Conservation (phyloP, 129 eudicot genomes). For the Pulicaria dysenterica region DNA sequence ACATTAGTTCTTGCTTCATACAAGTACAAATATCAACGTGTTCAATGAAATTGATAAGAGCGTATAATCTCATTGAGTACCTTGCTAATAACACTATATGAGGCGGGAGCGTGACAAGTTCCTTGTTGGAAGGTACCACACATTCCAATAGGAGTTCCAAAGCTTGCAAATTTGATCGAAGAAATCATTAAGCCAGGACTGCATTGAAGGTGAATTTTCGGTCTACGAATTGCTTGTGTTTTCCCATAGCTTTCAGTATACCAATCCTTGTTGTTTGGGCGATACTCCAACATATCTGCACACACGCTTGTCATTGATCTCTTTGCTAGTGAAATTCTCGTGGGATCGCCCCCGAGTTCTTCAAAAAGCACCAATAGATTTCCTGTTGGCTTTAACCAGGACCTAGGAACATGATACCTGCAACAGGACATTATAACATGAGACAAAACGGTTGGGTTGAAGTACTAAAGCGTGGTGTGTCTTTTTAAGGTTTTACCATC, state of each 20-base stretch:
- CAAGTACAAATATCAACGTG: slow-evolving; percentile 1
- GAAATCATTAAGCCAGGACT: slow-evolving; percentile 68
- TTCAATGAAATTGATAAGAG: background rate
- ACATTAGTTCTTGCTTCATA: slow-evolving; percentile 17
- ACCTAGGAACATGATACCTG: slow-evolving; percentile 98
- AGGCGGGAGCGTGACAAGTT: slow-evolving; percentile 82
- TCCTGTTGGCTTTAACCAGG: slow-evolving; percentile 88
- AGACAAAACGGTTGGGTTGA: background rate
- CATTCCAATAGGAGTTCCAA: slow-evolving; percentile 90
- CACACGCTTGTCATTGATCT: slow-evolving; percentile 80
- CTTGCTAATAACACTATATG: slow-evolving; percentile 69
- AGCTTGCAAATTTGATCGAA: slow-evolving; percentile 92
- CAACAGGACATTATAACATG: background rate
- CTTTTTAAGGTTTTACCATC: slow-evolving; percentile 56
- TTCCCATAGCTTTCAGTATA: slow-evolving; percentile 61
- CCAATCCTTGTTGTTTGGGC: slow-evolving; percentile 63
- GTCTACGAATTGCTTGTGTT: slow-evolving; percentile 53
- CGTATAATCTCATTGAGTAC: slow-evolving; percentile 33
- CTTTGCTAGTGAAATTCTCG: slow-evolving; percentile 66
- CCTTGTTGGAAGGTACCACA: slow-evolving; percentile 86
- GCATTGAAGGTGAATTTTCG: slow-evolving; percentile 76
- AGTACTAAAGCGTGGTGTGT: background rate
- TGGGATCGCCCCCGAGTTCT: slow-evolving; percentile 88
- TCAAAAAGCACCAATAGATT: slow-evolving; percentile 83
- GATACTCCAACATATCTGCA: slow-evolving; percentile 75